phyloP scores from a whole-genome alignment of 441 rosid genomes.

The Arabidopsis lyrata region DNA sequence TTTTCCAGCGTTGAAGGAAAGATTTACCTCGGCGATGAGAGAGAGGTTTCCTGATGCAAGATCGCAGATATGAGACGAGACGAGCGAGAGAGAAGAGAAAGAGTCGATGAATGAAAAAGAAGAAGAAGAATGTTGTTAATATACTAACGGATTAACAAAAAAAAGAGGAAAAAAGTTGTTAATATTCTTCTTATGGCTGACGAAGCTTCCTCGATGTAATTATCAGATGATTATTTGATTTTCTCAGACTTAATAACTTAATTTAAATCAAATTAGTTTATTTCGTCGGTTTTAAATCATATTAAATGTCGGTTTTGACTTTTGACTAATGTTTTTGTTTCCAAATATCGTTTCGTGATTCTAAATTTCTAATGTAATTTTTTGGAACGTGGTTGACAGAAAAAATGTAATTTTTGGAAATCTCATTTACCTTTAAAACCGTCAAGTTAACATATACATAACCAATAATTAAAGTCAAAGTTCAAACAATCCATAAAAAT shows the following conservation, averaged over 20 bases:
- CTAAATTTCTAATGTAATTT: too few species aligned
- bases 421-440: too few species aligned
- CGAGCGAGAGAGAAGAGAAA: conserved; percentile 15
- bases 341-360: neutral
- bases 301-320: neutral
- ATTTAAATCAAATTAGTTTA: neutral
- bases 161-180: neutral
- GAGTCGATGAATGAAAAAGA: conserved; percentile 25
- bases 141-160: neutral
- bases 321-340: neutral
- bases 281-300: neutral
- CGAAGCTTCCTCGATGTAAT: conserved; percentile 13
- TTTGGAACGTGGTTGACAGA: too few species aligned
- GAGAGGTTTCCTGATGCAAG: neutral
- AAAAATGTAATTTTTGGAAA: too few species aligned
- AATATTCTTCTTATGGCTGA: neutral
- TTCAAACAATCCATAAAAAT: neutral
- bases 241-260: neutral
- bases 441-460: neutral
- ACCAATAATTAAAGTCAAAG: neutral
- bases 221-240: neutral
- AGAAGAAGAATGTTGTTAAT: conserved; percentile 14
- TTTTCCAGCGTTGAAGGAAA: neutral
- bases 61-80: conserved; percentile 6
- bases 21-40: conserved; percentile 15